A percentile compares a stretch with the other conserved stretches of the same genome.
These are phyloP conservation scores for Gardenia jasminoides DNA, from an alignment of 257 asterid species.

Conservation along the genomic window DNA sequence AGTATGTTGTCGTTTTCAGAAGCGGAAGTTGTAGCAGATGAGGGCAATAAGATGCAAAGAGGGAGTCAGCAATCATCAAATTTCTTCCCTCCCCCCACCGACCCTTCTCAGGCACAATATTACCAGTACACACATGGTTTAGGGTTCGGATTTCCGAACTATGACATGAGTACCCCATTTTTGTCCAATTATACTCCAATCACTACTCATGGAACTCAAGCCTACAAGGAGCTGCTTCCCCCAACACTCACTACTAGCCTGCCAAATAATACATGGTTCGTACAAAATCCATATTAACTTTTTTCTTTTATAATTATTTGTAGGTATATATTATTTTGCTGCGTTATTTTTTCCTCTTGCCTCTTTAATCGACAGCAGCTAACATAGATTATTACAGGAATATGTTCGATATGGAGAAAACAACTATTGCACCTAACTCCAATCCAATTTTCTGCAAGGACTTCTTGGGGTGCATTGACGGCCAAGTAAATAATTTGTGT, in stretches of 20 bases:
- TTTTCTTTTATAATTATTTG: not conserved
- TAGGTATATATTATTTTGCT: too few species aligned
- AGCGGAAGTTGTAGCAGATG: constrained; percentile 1
- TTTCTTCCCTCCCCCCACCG: not conserved
- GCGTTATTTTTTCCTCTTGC: too few species aligned
- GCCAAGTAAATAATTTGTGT: constrained; percentile 7
- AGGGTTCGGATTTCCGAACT: not conserved
- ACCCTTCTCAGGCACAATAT: not conserved
- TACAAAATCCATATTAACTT: not conserved
- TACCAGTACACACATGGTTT: not conserved
- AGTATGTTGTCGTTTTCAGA: not conserved
- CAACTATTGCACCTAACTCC: too few species aligned
- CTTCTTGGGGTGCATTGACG: constrained; percentile 19
- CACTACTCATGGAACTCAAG: not conserved
- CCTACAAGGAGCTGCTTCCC: constrained; percentile 1
- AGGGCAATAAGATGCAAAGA: not conserved
- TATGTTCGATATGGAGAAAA: constrained; percentile 15
- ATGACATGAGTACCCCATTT: not conserved
- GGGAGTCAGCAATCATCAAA: constrained; percentile 7
- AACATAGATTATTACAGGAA: constrained; percentile 17
- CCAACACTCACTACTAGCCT: not conserved
- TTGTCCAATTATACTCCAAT: not conserved
- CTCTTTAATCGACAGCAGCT: not conserved
- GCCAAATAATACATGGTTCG: constrained; percentile 22
- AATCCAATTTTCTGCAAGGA: constrained; percentile 25